Base-by-base conservation (phyloP, 495 filamentous ascomycete species). In the Trichoderma reesei region DNA sequence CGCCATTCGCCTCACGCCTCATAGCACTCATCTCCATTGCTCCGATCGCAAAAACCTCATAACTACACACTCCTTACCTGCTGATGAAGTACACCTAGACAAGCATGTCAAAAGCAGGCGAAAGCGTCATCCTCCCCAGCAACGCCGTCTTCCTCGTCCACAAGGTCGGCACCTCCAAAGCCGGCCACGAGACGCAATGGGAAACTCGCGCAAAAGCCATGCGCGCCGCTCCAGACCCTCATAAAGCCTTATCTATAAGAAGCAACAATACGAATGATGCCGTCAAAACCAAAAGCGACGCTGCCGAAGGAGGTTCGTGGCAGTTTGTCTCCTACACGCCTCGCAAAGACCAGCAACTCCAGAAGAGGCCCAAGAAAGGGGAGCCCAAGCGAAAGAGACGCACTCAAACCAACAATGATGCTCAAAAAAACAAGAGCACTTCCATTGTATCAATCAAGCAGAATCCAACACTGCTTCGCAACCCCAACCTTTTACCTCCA, bases 111-210 rank as follows among this genome's bases (percentile, higher is more conserved):
- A 56, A 56, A 1, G 7, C 9, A 56, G 51, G 51, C 51, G 51
- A 56, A 26, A 56, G 26, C 51, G 20, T 56, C 51, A 56, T 56
- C 26, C 51, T 56, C 10, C 51, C 51, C 51, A 56, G 51, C 51
- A 34, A 56, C 14, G 51, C 51, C 31, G 51, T 56, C 31, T 56
- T 56, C 51, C 51, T 56, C 33, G 51, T 56, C 26, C 51, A 56
- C 51, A 56, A 56, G 51, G 51, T 56, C 3, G 51, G 51, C 51
- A n/a, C 26, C 20, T 18, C 44, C 4, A 48, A 48, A 48, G 44
- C 44, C 44, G 44, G 44, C 9, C 44, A 18, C 16, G 44, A 6
- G 1, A 18, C 44, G 18, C 44, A 56, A 34, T 56, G 51, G 51
- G 51, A 56, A 2, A 56, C 51, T 36, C 51, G 51, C 51, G 8